phyloP scores from a whole-genome alignment of 2,329 filamentous ascomycete genomes.

The Alternaria infectoria region DNA sequence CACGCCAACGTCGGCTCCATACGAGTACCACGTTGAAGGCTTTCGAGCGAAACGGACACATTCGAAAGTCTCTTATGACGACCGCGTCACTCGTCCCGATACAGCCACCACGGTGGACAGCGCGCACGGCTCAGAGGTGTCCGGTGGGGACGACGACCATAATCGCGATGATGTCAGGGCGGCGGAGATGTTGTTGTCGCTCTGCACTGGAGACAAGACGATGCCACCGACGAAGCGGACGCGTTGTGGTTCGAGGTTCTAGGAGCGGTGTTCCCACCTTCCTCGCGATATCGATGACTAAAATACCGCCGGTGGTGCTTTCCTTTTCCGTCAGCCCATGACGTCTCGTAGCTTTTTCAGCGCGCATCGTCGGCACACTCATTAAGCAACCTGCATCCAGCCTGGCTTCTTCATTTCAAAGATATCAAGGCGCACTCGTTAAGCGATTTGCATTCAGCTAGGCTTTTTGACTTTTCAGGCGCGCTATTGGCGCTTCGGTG shows the following conservation, averaged over 20 bases:
- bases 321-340: constrained; percentile 11
- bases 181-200: constrained; percentile 44
- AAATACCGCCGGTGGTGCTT: constrained; percentile 6
- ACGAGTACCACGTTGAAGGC: constrained; percentile 6
- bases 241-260: constrained; percentile 35
- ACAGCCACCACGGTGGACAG: constrained; percentile 9
- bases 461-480: not conserved
- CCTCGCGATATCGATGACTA: not conserved
- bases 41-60: constrained; percentile 35
- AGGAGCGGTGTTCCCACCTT: constrained; percentile 4
- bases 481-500: constrained; percentile 4
- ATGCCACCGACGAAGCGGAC: constrained; percentile 37
- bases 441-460: not conserved
- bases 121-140: constrained; percentile 1
- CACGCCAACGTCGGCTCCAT: constrained; percentile 24
- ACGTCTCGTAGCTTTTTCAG: constrained; percentile 2
- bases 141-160: constrained; percentile 8
- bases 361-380: constrained; percentile 13
- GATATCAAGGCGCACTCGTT: not conserved
- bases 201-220: constrained; percentile 32
- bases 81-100: constrained; percentile 9
- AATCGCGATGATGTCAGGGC: constrained; percentile 40
- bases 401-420: constrained; percentile 4
- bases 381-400: constrained; percentile 5
- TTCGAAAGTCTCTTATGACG: constrained; percentile 28